A percentile compares a stretch with the other conserved stretches of the same genome.
Conservation (phyloP, 495 filamentous ascomycete species). For the Lasiosphaeria hispida region DNA sequence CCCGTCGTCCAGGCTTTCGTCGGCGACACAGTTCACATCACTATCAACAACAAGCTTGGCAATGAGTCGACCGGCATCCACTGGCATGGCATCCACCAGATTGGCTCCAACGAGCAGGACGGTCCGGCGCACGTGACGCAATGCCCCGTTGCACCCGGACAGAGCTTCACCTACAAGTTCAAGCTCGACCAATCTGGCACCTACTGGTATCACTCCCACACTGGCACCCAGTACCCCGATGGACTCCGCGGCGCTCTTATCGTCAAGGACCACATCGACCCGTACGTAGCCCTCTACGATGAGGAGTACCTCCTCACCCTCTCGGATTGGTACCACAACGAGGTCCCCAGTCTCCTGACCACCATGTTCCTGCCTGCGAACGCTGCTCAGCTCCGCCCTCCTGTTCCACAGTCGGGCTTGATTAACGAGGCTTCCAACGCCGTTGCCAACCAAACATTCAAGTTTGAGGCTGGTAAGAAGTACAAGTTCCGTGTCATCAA, state of each 20-base stretch:
- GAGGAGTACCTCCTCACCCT: conserved; percentile 64
- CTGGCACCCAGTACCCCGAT: conserved; percentile 68
- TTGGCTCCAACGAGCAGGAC: conserved; percentile 37
- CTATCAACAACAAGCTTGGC: conserved; percentile 11
- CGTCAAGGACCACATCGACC: conserved; percentile 62
- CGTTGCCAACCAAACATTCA: conserved; percentile 46
- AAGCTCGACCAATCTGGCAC: conserved; percentile 34
- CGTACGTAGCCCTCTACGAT: conserved; percentile 61
- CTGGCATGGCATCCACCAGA: conserved; percentile 50
- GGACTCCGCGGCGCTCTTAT: conserved; percentile 70
- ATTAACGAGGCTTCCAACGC: conserved; percentile 62
- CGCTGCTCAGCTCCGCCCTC: conserved; percentile 17
- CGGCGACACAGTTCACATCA: conserved; percentile 27
- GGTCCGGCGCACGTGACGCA: conserved; percentile 48
- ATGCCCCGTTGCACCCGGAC: conserved; percentile 49
- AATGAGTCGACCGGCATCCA: conserved; percentile 46
- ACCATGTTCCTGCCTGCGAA: not conserved
- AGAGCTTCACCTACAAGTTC: conserved; percentile 44
- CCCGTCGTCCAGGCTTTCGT: conserved; percentile 43
- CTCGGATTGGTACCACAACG: conserved; percentile 65
- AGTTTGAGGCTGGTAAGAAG: conserved; percentile 61
- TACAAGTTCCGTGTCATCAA: conserved; percentile 70
- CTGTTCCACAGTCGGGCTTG: conserved; percentile 51
- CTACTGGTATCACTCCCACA: conserved; percentile 83
- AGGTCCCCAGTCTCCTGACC: conserved; percentile 55